A percentile compares a stretch with the other conserved stretches of the same genome.
phyloP scores from a whole-genome alignment of 2,329 filamentous ascomycete species.

The Alternaria novae-zelandiae region DNA sequence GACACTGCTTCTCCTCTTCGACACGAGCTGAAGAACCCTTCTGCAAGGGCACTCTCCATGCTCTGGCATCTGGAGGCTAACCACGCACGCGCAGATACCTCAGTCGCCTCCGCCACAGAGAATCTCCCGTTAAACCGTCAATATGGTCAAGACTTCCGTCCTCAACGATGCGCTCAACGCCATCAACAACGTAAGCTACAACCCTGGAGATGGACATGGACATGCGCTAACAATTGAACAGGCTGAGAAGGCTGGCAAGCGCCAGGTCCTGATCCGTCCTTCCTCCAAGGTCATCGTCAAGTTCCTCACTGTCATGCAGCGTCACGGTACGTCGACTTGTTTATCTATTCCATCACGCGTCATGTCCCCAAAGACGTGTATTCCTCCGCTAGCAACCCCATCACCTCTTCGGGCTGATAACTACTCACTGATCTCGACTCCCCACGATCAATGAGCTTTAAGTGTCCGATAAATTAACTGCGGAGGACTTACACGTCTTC shows the following conservation, averaged over 20 bases:
- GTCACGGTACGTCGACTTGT: slow-evolving; percentile 80
- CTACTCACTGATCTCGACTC: slow-evolving; percentile 91
- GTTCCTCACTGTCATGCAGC: slow-evolving; percentile 99
- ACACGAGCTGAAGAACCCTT: slow-evolving; percentile 73
- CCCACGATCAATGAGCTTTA: slow-evolving; percentile 98
- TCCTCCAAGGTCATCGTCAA: slow-evolving; percentile 99
- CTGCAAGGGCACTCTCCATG: slow-evolving; percentile 69
- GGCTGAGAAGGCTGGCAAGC: slow-evolving; percentile 98
- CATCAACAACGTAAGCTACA: slow-evolving; percentile 84
- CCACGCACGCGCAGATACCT: slow-evolving; percentile 62
- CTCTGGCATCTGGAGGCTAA: slow-evolving; percentile 72
- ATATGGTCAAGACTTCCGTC: slow-evolving; percentile 99
- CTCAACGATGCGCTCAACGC: slow-evolving; percentile 97
- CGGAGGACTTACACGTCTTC: slow-evolving; percentile 98
- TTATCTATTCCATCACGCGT: slow-evolving; percentile 15
- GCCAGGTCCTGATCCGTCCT: slow-evolving; percentile 97
- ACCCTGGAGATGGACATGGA: neutral
- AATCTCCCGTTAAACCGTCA: slow-evolving; percentile 79
- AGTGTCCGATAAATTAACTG: slow-evolving; percentile 94
- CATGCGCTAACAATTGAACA: neutral
- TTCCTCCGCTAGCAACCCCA: slow-evolving; percentile 9
- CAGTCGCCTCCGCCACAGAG: slow-evolving; percentile 71
- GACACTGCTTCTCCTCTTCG: slow-evolving; percentile 57
- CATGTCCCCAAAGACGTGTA: neutral
- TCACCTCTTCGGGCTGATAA: slow-evolving; percentile 91